These are phyloP conservation scores for Verruconis gallopava DNA, from an alignment of 2,329 filamentous ascomycete genomes.

Conservation along the genomic window DNA sequence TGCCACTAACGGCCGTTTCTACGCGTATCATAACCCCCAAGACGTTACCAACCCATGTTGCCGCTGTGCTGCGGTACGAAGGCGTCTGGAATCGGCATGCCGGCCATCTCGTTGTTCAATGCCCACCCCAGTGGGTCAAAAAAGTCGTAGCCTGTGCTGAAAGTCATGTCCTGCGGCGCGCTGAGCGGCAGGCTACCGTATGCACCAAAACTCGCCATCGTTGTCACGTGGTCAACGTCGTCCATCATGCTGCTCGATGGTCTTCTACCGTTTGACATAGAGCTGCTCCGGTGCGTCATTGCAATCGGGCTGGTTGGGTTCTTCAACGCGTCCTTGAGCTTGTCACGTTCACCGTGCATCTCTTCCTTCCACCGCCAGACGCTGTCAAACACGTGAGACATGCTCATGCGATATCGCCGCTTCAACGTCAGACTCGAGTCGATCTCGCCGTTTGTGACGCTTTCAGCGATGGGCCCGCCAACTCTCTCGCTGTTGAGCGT, in stretches of 20 bases:
- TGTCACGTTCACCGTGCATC: conserved; percentile 37
- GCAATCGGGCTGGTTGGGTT: conserved; percentile 80
- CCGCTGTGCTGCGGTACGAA: background rate
- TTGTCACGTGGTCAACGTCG: conserved; percentile 2
- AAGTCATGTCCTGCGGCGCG: conserved; percentile 18
- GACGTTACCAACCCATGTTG: background rate
- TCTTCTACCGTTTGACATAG: conserved; percentile 7
- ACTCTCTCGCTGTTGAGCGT: conserved; percentile 1
- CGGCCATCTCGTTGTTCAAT: conserved; percentile 50
- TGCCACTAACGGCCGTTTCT: too few species aligned
- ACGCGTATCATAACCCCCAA: too few species aligned
- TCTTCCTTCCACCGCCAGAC: conserved; percentile 80
- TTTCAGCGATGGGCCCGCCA: conserved; percentile 5
- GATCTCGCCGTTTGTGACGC: conserved; percentile 19
- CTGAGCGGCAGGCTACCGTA: conserved; percentile 23
- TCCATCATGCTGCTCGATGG: conserved; percentile 16
- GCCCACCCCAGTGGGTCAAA: conserved; percentile 93
- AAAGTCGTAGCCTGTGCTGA: conserved; percentile 44
- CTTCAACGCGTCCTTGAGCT: conserved; percentile 52
- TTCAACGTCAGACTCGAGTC: conserved; percentile 67
- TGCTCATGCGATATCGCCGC: conserved; percentile 71
- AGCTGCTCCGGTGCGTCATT: conserved; percentile 47
- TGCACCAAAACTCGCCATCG: conserved; percentile 15
- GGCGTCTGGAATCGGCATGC: background rate
- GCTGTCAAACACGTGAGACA: conserved; percentile 74